A percentile compares a stretch with the other conserved stretches of the same genome.
phyloP scores from a whole-genome alignment of 2,329 filamentous ascomycete genomes.

The Diaporthe sp. region DNA sequence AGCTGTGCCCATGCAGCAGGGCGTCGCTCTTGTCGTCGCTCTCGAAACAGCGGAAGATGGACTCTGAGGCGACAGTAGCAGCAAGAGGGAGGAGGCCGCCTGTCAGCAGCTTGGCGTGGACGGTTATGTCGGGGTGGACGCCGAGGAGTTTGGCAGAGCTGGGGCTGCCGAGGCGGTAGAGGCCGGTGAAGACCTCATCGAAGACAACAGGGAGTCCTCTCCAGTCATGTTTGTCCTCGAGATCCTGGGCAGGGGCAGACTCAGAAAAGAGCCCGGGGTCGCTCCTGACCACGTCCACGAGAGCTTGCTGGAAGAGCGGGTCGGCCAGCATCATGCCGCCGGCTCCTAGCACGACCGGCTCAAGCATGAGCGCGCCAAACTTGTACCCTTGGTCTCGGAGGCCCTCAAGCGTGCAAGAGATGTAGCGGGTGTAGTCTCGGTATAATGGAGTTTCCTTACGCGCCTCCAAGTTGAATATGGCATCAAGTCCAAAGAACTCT shows the following conservation, averaged over 20 bases:
- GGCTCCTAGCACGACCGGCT: constrained; percentile 84
- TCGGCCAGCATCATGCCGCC: constrained; percentile 89
- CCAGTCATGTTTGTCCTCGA: constrained; percentile 62
- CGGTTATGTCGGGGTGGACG: constrained; percentile 79
- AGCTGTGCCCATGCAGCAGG: constrained; percentile 86
- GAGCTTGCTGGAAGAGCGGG: constrained; percentile 82
- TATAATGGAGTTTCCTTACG: constrained; percentile 61
- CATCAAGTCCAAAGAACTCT: constrained; percentile 62
- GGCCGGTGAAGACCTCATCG: constrained; percentile 89
- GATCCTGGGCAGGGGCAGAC: constrained; percentile 43
- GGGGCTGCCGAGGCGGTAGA: constrained; percentile 84
- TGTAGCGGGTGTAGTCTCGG: constrained; percentile 70
- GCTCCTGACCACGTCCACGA: constrained; percentile 76
- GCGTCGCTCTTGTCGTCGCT: constrained; percentile 83
- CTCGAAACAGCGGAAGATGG: constrained; percentile 79
- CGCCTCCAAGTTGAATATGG: constrained; percentile 71
- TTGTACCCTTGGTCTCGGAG: constrained; percentile 70
- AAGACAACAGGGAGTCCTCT: constrained; percentile 83
- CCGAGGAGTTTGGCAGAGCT: constrained; percentile 78
- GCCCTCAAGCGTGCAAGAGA: constrained; percentile 65
- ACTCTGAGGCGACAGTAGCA: constrained; percentile 80
- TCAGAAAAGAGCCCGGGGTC: constrained; percentile 67
- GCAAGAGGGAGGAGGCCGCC: constrained; percentile 84
- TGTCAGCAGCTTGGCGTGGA: constrained; percentile 87
- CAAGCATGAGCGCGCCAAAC: constrained; percentile 84